Evolutionary conservation across 2,329 filamentous ascomycete genomes (phyloP), one percentile per base, ranked within the genome.

Genomic region (Colletotrichum orchidophilum): DNA sequence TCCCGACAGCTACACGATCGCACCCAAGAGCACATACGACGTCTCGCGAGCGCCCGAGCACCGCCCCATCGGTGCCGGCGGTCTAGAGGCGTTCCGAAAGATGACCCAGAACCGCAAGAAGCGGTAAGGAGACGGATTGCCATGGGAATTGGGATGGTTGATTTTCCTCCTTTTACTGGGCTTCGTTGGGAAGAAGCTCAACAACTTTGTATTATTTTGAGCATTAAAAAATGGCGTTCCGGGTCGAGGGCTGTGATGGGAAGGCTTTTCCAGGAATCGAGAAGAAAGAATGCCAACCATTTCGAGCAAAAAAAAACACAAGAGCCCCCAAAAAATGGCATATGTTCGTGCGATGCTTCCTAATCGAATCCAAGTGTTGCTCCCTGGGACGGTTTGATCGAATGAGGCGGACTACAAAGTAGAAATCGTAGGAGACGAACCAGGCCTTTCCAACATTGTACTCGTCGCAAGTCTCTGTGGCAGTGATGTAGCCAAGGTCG

Each of bases 101-200:
- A 91, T 92, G 86, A 90, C 88, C 11, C 86, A 89, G 76, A 91
- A 89, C 81, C 85, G 85, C 73, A 91, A 91, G 83, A 89, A 88
- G 82, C 73, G 74, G 31, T 71, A 68, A 63, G 54, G 1, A n/a
- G 61, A 27, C 13, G 6, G 11, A n/a, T n/a, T n/a, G 21, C 5
- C 13, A 59, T 21, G 0, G 18, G n/a, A 21, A 18, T 18, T 46
- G 18, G 18, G 39, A 46, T 46, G 18, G 18, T n/a, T 46, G 39
- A 46, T 46, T 46, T 46, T 46, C 18, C 18, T 46, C n/a, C n/a
- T n/a, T n/a, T 46, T 18, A 46, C 39, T 46, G 39, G 39, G 39
- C 50, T 63, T 42, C 15, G 9, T 59, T 26, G 33, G 27, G 29
- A 57, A 26, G 50, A 35, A 62, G 21, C n/a, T 26, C 27, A 35